Evolutionary conservation across 768 basidiomycete species (phyloP).

Genomic region (Xanthoconium purpureum): DNA sequence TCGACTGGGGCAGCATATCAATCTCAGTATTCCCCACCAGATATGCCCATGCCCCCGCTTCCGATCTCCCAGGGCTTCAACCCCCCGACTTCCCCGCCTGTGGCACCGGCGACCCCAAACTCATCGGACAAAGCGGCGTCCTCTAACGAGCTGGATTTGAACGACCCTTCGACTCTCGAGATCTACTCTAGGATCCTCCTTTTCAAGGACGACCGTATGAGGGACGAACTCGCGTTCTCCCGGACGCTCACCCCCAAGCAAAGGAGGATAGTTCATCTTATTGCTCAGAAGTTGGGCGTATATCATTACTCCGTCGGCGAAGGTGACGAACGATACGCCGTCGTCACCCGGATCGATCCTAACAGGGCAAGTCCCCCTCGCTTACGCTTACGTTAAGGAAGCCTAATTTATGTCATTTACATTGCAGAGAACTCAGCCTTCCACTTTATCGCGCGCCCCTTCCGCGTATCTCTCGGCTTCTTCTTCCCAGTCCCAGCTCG

Average conservation of each 20-base stretch:
- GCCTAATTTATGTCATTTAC: conserved; percentile 11
- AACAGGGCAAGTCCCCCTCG: conserved; percentile 56
- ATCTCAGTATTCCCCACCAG: conserved; percentile 64
- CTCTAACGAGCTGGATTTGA: conserved; percentile 83
- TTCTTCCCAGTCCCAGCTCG: conserved; percentile 41
- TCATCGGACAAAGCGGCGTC: conserved; percentile 60
- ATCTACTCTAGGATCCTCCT: conserved; percentile 95
- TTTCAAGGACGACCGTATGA: conserved; percentile 97
- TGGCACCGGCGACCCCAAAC: conserved; percentile 58
- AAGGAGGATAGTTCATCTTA: conserved; percentile 88
- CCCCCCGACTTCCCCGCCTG: conserved; percentile 49
- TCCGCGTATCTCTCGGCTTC: conserved; percentile 73
- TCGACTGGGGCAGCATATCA: conserved; percentile 60
- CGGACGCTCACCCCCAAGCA: conserved; percentile 80
- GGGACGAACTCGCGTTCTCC: conserved; percentile 97
- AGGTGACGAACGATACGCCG: conserved; percentile 89
- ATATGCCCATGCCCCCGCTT: conserved; percentile 32
- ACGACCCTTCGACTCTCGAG: conserved; percentile 92
- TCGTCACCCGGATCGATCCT: conserved; percentile 88
- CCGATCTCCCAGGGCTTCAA: conserved; percentile 41
- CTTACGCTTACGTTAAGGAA: conserved; percentile 16
- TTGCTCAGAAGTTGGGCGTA: conserved; percentile 94
- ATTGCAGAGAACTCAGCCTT: conserved; percentile 42
- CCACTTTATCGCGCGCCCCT: conserved; percentile 74
- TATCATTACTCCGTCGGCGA: conserved; percentile 93